Evolutionary conservation across 164 flowering plant genomes (phyloP).

Genomic region (Euptelea pleiosperma): DNA sequence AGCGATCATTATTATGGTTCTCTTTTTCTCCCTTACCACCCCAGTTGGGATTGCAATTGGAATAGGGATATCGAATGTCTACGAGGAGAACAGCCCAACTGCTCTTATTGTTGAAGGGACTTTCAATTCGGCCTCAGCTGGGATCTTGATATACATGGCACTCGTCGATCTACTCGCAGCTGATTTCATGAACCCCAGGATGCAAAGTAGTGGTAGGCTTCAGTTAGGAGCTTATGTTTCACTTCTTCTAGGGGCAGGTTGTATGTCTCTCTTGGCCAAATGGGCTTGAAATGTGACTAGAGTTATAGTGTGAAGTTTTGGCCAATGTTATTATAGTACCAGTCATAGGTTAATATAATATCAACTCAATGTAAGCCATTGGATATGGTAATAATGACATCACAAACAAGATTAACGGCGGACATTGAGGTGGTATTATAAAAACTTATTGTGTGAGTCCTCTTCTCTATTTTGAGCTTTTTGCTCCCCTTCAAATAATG

Average conservation of each 20-base stretch:
- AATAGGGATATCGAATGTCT: constrained; percentile 26
- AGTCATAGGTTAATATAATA: too few relatives aligned
- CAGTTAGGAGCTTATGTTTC: constrained; percentile 26
- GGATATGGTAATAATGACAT: too few relatives aligned
- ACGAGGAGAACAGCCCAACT: constrained; percentile 30
- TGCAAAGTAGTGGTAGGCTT: constrained; percentile 28
- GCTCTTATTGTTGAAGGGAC: constrained; percentile 39
- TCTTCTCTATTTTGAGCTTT: too few relatives aligned
- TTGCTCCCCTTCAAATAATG: too few relatives aligned
- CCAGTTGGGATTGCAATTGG: constrained; percentile 42
- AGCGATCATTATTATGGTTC: constrained; percentile 30
- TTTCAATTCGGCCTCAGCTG: constrained; percentile 37
- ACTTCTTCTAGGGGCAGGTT: constrained; percentile 38
- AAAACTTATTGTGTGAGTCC: too few relatives aligned
- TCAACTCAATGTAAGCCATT: too few relatives aligned
- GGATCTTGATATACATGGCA: constrained; percentile 45
- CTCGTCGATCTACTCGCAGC: constrained; percentile 38
- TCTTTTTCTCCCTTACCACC: constrained; percentile 43
- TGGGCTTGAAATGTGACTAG: constrained; percentile 34
- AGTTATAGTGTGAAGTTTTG: too few relatives aligned
- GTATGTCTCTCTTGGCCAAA: constrained; percentile 42
- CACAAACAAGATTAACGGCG: too few relatives aligned
- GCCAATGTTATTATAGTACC: too few relatives aligned
- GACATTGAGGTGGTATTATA: too few relatives aligned
- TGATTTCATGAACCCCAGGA: constrained; percentile 31